Evolutionary conservation across 805 yeast genomes (phyloP), one percentile per base, ranked within the genome.

Genomic region (Pichia gijzeniarum): DNA sequence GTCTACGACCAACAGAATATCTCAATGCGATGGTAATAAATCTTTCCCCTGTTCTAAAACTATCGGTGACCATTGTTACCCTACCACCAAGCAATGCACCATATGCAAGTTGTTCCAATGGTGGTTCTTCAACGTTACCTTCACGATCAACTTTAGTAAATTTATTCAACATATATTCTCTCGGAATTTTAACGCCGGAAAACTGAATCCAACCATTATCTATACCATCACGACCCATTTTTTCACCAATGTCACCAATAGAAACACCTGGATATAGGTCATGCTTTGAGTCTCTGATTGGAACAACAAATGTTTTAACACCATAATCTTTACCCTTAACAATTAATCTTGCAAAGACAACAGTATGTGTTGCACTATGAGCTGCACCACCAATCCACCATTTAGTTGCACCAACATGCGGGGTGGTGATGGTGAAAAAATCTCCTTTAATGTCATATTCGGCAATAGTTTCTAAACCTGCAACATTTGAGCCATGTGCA

Each of bases 311-410:
- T 10, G 90, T 85, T 67, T 86, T 87, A 45, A 90, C 95, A 39
- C 97, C 97, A 62, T 88, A 80, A 64, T 90, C 97, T 63, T 84
- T 77, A 30, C 85, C 91, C 38, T 82, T 71, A 27, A 87, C 88
- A 43, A 85, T 76, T 50, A 90, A 72, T 49, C 97, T 74, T 4
- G 96, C 96, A 63, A 81, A 90, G 21, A 79, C 84, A n/a, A 82
- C 79, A 20, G 87, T 72, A 67, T 90, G 96, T 25, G 90, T 87
- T 5, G 96, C 87, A 18, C 95, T 82, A 64, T 87, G 95, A 10
- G 96, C 96, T 35, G 96, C 96, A 56, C 97, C 97, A 40, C 97
- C 97, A 58, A 90, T 90, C 97, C 97, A 90, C 96, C 97, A 90
- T 64, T 90, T 90, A 21, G 96, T 89, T 37, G 97, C 96, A 32